phyloP scores from a whole-genome alignment of 2,329 filamentous ascomycete species.

The Monosporascus sp. region DNA sequence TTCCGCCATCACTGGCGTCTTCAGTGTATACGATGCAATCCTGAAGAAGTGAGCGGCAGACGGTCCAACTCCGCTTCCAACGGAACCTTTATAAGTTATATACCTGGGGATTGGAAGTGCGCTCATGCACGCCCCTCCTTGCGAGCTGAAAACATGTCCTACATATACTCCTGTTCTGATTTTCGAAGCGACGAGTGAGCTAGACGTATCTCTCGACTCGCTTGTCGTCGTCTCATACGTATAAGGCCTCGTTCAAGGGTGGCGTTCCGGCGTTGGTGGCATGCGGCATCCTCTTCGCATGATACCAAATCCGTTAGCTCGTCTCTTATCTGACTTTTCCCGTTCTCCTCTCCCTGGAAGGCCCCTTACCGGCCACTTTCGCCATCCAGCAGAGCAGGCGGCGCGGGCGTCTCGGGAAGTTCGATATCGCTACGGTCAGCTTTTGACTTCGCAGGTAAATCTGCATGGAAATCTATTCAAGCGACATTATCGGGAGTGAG shows the following conservation, averaged over 20 bases:
- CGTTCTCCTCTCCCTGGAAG: no score
- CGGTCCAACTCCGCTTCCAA: not conserved
- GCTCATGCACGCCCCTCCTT: not conserved
- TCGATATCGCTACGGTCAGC: no score
- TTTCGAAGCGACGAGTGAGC: not conserved
- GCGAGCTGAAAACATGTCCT: not conserved
- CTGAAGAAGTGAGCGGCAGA: conserved; percentile 54
- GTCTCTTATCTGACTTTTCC: no score
- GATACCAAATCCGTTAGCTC: not conserved
- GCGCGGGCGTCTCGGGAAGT: no score
- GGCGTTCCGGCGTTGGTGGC: not conserved
- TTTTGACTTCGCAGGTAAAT: no score
- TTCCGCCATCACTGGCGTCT: conserved; percentile 60
- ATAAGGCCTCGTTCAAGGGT: not conserved
- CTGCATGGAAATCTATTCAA: no score
- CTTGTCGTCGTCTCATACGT: not conserved
- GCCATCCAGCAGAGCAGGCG: no score
- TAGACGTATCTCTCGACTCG: not conserved
- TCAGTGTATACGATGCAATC: conserved; percentile 73
- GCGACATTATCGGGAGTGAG: no score
- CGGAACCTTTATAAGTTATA: no score
- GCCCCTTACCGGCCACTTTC: no score
- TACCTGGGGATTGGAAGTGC: not conserved
- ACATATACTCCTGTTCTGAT: not conserved
- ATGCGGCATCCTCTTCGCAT: not conserved